Evolutionary conservation across 345 rosid genomes (phyloP), one percentile per base, ranked within the genome.

Genomic region (Euphorbia peplus): DNA sequence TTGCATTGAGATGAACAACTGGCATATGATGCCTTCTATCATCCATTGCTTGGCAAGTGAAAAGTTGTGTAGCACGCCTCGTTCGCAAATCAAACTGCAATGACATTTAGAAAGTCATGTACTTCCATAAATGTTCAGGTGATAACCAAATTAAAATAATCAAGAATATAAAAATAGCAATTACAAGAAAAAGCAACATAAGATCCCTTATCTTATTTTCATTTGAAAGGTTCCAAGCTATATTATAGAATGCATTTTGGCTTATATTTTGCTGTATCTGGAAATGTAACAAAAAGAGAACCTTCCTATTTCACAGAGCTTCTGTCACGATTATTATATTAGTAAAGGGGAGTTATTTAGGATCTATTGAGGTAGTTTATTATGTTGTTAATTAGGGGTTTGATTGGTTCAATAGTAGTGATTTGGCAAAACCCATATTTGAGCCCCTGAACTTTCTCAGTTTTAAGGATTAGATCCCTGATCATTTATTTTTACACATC

Each of bases 81-180:
- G 83, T 85, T 81, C 99, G 83, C 71, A 95, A 81, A 78, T 95
- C 99, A 87, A 89, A 81, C 99, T 95, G 91, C 79, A 80, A 83
- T 41, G 56, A 67, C 29, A 79, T 67, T 9, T 63, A 67, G 55
- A 55, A 42, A 8, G 70, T 54, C 59, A 79, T 26, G 46, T 64
- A 52, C 44, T 15, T 9, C 32, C 55, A 15, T 30, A 57, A n/a
- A 21, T 57, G 48, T 41, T 39, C 24, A 47, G 16, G 44, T 41
- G 47, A 51, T 28, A 42, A 26, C 47, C 51, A 46, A 47, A 58
- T 35, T 16, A 67, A 35, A 4, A 57, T 3, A 51, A 29, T 39
- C 63, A 63, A 77, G 10, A 22, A 25, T 67, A 68, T 26, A 73
- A 12, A 63, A 47, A 71, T 24, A 59, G 26, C 46, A 67, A 18